These are phyloP conservation scores for Wallacemonas collosoma DNA, from an alignment of 208 protist genomes.

Conservation along the genomic window DNA sequence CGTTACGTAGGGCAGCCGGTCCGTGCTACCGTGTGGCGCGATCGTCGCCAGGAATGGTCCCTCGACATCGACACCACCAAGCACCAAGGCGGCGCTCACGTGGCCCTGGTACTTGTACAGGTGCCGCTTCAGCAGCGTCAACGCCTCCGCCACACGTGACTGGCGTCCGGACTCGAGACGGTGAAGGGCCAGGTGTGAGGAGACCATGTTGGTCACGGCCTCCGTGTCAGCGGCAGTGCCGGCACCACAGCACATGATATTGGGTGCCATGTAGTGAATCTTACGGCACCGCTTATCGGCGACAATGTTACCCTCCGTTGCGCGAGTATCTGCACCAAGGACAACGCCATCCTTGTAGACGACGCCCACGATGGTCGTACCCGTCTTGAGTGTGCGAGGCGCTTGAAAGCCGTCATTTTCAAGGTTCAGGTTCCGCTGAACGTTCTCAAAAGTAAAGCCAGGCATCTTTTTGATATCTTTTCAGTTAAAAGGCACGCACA, in stretches of 20 bases:
- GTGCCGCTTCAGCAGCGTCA: constrained; percentile 97
- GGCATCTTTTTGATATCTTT: constrained; percentile 48
- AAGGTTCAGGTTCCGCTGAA: constrained; percentile 91
- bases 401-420: constrained; percentile 59
- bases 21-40: constrained; percentile 97
- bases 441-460: constrained; percentile 95
- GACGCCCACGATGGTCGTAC: constrained; percentile 99
- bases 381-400: constrained; percentile 97
- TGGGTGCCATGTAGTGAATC: constrained; percentile 99
- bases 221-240: constrained; percentile 99
- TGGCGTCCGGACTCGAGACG: constrained; percentile 94
- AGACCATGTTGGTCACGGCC: constrained; percentile 93
- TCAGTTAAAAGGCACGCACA: no score
- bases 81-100: constrained; percentile 98
- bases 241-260: constrained; percentile 99
- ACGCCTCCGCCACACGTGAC: constrained; percentile 96
- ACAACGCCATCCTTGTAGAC: constrained; percentile 99
- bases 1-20: constrained; percentile 98
- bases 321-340: constrained; percentile 99
- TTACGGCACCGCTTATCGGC: constrained; percentile 99
- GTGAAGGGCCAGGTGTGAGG: constrained; percentile 95
- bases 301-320: constrained; percentile 98
- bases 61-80: constrained; percentile 98
- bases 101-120: constrained; percentile 99
- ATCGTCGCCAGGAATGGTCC: constrained; percentile 98